phyloP scores from a whole-genome alignment of 192 early-diverging fungal genomes.

The Geosiphon pyriformis region DNA sequence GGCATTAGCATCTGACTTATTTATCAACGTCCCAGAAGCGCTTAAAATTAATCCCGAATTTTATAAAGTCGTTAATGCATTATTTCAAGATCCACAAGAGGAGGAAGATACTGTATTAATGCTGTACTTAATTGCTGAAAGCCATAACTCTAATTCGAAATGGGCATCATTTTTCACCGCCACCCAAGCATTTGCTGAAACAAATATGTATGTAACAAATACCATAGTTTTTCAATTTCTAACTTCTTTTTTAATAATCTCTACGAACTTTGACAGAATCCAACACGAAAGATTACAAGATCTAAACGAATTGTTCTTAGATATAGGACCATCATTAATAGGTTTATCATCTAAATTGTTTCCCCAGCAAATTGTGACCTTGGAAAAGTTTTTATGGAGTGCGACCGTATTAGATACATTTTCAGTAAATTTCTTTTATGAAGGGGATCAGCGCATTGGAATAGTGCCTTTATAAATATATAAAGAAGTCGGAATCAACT shows the following conservation, averaged over 20 bases:
- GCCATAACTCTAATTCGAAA: neutral
- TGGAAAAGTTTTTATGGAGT: neutral
- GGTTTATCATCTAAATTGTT: neutral
- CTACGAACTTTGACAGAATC: neutral
- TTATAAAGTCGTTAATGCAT: neutral
- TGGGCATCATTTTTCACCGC: neutral
- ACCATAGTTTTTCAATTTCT: neutral
- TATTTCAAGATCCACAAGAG: neutral
- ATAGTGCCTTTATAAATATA: slow-evolving; percentile 8
- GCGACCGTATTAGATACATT: neutral
- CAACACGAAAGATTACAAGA: neutral
- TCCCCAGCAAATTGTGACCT: neutral
- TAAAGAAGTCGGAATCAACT: too few species aligned
- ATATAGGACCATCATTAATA: neutral
- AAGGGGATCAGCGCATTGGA: neutral
- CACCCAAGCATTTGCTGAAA: neutral
- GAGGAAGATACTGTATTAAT: slow-evolving; percentile 1
- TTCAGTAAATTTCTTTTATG: neutral
- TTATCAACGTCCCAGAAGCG: neutral
- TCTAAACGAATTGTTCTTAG: neutral
- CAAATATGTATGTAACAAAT: neutral
- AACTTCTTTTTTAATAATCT: neutral
- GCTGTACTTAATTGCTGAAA: slow-evolving; percentile 4
- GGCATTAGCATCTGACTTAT: neutral
- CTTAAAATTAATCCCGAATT: slow-evolving; percentile 1